Evolutionary conservation across 805 yeast species (phyloP).

Genomic region (Zygoascus ofunaensis): DNA sequence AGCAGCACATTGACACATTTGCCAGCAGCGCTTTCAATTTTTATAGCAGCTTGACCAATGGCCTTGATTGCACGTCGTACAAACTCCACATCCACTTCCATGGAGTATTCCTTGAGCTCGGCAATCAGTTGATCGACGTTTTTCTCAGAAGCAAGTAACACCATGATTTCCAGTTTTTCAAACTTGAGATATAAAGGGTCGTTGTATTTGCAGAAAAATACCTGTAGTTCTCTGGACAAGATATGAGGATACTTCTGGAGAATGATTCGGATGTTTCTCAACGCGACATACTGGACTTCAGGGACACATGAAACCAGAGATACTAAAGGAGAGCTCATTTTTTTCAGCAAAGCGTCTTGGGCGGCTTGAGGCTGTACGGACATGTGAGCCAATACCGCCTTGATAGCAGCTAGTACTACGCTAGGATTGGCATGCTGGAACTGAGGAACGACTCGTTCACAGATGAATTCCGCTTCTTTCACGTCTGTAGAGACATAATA

Average conservation of each 20-base stretch:
- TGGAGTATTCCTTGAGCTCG: conserved; percentile 80
- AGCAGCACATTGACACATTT: conserved; percentile 61
- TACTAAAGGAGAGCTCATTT: conserved; percentile 76
- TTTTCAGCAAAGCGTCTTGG: conserved; percentile 44
- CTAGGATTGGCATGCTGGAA: conserved; percentile 95
- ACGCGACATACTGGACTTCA: conserved; percentile 89
- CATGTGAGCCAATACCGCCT: conserved; percentile 62
- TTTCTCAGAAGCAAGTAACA: conserved; percentile 57
- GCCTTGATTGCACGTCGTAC: conserved; percentile 84
- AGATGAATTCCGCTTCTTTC: conserved; percentile 70
- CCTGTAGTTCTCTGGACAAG: conserved; percentile 69
- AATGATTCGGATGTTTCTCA: conserved; percentile 82
- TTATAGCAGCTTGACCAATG: conserved; percentile 81
- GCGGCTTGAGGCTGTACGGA: conserved; percentile 30
- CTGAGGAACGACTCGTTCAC: conserved; percentile 88
- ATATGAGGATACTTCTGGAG: conserved; percentile 81
- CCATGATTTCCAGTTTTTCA: conserved; percentile 84
- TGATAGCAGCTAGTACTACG: conserved; percentile 78
- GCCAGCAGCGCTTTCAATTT: conserved; percentile 52
- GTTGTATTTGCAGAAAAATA: conserved; percentile 81
- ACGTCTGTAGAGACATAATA: conserved; percentile 52
- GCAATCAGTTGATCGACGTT: conserved; percentile 57
- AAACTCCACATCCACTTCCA: conserved; percentile 83
- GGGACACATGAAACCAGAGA: conserved; percentile 83
- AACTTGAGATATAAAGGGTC: conserved; percentile 92